Conservation (phyloP, 2,329 filamentous ascomycete species). For the Macrophomina pseudophaseolina region DNA sequence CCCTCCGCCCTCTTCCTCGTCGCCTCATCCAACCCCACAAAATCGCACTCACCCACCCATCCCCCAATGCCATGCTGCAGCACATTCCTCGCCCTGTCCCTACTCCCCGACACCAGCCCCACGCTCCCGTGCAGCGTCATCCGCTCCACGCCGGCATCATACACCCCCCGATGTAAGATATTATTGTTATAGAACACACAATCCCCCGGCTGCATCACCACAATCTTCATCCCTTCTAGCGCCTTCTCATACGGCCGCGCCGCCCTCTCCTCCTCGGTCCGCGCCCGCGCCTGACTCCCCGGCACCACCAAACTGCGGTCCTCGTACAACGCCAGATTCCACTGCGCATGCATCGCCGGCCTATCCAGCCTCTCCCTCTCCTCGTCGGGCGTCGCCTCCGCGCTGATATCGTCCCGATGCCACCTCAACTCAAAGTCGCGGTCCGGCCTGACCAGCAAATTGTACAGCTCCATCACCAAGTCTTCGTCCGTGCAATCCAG, state of each 20-base stretch:
- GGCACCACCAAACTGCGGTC: slow-evolving; percentile 76
- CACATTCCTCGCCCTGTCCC: slow-evolving; percentile 70
- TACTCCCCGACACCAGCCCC: slow-evolving; percentile 63
- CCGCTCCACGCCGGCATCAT: slow-evolving; percentile 63
- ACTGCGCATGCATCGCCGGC: slow-evolving; percentile 78
- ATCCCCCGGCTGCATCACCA: slow-evolving; percentile 74
- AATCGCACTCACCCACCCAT: slow-evolving; percentile 67
- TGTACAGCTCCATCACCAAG: slow-evolving; percentile 86
- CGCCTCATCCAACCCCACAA: slow-evolving; percentile 52
- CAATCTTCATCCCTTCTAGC: slow-evolving; percentile 68
- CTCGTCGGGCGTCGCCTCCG: slow-evolving; percentile 68
- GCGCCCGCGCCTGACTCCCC: slow-evolving; percentile 72
- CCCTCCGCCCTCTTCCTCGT: slow-evolving; percentile 58
- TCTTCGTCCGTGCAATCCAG: slow-evolving; percentile 60
- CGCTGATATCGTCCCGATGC: slow-evolving; percentile 83
- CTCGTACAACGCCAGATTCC: slow-evolving; percentile 81
- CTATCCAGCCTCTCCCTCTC: slow-evolving; percentile 66
- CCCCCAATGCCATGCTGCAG: slow-evolving; percentile 74
- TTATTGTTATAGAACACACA: slow-evolving; percentile 91
- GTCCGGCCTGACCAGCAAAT: slow-evolving; percentile 78
- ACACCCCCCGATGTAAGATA: slow-evolving; percentile 76
- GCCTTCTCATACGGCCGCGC: slow-evolving; percentile 68
- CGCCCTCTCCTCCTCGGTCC: slow-evolving; percentile 71
- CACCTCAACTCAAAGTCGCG: slow-evolving; percentile 75
- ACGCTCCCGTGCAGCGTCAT: slow-evolving; percentile 77